Evolutionary conservation across 495 filamentous ascomycete species (phyloP).

Genomic region (Durotheca rogersii): DNA sequence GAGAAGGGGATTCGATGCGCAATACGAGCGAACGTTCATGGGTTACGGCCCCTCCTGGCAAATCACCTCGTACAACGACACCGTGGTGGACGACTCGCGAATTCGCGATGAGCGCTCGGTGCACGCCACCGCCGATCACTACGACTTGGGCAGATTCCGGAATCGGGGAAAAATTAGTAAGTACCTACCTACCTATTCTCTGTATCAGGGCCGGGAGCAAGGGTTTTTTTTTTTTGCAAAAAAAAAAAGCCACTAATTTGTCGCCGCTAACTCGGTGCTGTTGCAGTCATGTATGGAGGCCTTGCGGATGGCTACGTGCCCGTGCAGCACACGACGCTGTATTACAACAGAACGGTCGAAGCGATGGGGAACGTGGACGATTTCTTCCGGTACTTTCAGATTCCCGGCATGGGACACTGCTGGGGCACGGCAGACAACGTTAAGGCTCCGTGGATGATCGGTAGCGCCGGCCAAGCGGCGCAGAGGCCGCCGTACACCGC

Average conservation of each 20-base stretch:
- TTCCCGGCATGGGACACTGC: slow-evolving; percentile 50
- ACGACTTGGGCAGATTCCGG: slow-evolving; percentile 47
- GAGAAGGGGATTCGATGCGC: slow-evolving; percentile 35
- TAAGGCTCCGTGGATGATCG: slow-evolving; percentile 51
- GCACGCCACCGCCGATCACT: slow-evolving; percentile 46
- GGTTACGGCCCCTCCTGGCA: slow-evolving; percentile 39
- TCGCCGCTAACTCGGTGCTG: slow-evolving; percentile 18
- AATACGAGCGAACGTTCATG: slow-evolving; percentile 44
- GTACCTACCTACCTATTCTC: too few relatives aligned
- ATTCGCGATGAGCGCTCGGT: slow-evolving; percentile 37
- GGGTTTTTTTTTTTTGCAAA: too few relatives aligned
- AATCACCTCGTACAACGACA: slow-evolving; percentile 38
- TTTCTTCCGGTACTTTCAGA: slow-evolving; percentile 45
- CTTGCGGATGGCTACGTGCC: slow-evolving; percentile 53
- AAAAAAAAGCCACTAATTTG: background rate
- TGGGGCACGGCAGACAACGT: slow-evolving; percentile 32
- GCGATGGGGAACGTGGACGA: slow-evolving; percentile 37
- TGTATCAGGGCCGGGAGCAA: too few relatives aligned
- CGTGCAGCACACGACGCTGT: slow-evolving; percentile 43
- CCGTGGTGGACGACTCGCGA: slow-evolving; percentile 37
- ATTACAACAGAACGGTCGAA: slow-evolving; percentile 39
- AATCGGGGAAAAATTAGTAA: slow-evolving; percentile 36
- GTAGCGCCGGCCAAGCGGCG: slow-evolving; percentile 39
- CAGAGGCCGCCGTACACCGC: slow-evolving; percentile 30
- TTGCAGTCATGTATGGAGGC: slow-evolving; percentile 57